Percentiles rank a stretch among this genome's conserved stretches.
These are phyloP conservation scores for Dendrothele bispora DNA, from an alignment of 768 basidiomycete species.

Conservation along the genomic window DNA sequence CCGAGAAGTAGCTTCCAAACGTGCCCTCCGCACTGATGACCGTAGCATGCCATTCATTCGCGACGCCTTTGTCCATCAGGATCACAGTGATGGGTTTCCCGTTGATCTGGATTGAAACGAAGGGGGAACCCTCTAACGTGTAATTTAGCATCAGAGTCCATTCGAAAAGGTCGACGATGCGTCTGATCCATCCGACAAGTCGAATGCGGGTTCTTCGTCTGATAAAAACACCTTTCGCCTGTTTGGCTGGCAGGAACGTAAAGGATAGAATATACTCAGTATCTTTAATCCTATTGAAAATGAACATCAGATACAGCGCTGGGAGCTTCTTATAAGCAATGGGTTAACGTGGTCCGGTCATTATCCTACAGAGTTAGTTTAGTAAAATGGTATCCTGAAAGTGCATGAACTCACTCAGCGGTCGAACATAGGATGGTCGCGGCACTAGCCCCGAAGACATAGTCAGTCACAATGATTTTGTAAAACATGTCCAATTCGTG, in stretches of 20 bases:
- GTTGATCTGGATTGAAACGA: constrained; percentile 31
- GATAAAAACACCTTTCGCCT: constrained; percentile 42
- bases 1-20: constrained; percentile 43
- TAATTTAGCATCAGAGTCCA: constrained; percentile 41
- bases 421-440: too few relatives aligned
- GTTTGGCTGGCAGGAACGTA: constrained; percentile 41
- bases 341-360: too few relatives aligned
- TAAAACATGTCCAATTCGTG: too few relatives aligned
- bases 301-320: too few relatives aligned
- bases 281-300: too few relatives aligned
- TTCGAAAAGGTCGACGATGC: constrained; percentile 30
- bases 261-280: constrained; percentile 41
- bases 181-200: constrained; percentile 23
- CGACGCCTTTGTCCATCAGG: constrained; percentile 44
- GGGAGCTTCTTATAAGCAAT: too few relatives aligned
- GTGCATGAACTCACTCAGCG: too few relatives aligned
- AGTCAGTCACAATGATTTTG: too few relatives aligned
- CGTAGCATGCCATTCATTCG: constrained; percentile 50
- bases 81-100: constrained; percentile 27
- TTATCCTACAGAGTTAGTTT: too few relatives aligned
- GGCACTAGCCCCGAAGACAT: too few relatives aligned
- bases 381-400: too few relatives aligned
- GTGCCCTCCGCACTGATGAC: constrained; percentile 32
- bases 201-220: constrained; percentile 26
- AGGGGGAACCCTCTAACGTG: constrained; percentile 29